Conservation (phyloP, 1,284 basidiomycete genomes). For the Ceratobasidium sp. region DNA sequence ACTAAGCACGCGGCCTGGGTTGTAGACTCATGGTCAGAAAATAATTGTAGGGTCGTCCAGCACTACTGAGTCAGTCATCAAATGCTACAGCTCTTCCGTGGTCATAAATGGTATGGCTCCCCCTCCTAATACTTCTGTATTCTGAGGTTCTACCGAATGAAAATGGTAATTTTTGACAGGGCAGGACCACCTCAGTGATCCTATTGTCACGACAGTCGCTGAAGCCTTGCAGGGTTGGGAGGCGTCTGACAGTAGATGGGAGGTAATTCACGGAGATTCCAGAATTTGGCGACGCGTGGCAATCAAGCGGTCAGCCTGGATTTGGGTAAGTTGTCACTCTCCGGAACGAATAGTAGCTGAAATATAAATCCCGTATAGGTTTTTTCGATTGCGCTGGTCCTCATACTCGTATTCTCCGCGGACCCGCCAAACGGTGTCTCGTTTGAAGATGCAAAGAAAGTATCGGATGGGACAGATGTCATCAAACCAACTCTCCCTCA, state of each 20-base stretch:
- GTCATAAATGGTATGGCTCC: neutral
- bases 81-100: slow-evolving; percentile 1
- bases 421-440: neutral
- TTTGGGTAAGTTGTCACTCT: neutral
- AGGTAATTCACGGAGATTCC: too few relatives aligned
- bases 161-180: too few relatives aligned
- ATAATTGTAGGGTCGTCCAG: neutral
- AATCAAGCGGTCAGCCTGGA: too few relatives aligned
- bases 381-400: neutral
- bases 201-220: neutral
- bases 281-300: too few relatives aligned
- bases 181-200: too few relatives aligned
- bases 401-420: neutral
- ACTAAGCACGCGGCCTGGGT: neutral
- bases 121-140: neutral
- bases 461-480: neutral
- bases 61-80: neutral
- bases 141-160: too few relatives aligned
- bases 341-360: neutral
- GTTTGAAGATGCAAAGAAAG: neutral
- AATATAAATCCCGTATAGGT: neutral
- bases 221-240: neutral
- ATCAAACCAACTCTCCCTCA: neutral
- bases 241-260: neutral
- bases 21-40: neutral